Conservation (phyloP, 2,329 filamentous ascomycete species). For the Talaromyces sp. region DNA sequence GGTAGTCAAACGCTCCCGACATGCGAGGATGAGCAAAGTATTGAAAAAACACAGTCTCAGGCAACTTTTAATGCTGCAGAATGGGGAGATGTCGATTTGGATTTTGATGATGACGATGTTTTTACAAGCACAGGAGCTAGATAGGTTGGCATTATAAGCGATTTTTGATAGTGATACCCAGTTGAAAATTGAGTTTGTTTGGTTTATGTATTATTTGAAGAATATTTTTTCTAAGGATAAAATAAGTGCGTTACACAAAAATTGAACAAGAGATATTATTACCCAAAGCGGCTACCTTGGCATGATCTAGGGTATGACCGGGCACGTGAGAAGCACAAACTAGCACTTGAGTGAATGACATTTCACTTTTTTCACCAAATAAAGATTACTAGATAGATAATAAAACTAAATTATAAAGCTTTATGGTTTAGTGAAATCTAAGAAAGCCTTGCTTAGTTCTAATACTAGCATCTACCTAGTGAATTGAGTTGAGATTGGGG, state of each 20-base stretch:
- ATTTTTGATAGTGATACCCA: not conserved
- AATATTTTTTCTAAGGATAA: not conserved
- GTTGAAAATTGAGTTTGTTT: not conserved
- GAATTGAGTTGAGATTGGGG: not conserved
- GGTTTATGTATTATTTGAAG: not conserved
- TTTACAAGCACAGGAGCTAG: slow-evolving; percentile 24
- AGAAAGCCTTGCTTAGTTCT: not conserved
- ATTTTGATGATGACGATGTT: slow-evolving; percentile 31
- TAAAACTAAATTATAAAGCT: not conserved
- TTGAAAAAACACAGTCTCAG: slow-evolving; percentile 1
- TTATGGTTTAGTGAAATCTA: not conserved
- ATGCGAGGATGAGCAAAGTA: not conserved
- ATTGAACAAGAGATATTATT: not conserved
- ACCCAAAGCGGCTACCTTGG: not conserved
- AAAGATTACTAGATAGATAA: not conserved
- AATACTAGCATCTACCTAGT: not conserved
- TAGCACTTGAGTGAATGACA: not conserved
- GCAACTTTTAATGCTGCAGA: not conserved
- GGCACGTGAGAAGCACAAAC: not conserved
- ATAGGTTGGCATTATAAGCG: not conserved
- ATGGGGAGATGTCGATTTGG: slow-evolving; percentile 24
- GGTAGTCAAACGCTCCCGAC: slow-evolving; percentile 10
- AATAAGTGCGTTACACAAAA: not conserved
- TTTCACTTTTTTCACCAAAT: not conserved
- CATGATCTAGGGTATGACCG: not conserved